Evolutionary conservation across 2,329 filamentous ascomycete species (phyloP).

Genomic region (Macrophomina tecta): DNA sequence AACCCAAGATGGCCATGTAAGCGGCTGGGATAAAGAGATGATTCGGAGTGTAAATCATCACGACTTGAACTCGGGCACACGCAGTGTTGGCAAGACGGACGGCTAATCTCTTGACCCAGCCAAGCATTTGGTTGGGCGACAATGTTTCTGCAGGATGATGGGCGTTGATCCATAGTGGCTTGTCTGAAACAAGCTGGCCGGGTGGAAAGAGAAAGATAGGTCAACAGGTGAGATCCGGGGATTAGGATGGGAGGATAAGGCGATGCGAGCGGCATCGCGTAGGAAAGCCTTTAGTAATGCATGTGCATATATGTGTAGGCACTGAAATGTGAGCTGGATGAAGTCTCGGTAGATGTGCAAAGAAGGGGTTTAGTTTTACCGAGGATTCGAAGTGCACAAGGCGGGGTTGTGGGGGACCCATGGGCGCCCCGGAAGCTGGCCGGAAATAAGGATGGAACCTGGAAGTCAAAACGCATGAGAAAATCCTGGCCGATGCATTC

Average conservation of each 20-base stretch:
- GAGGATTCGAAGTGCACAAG: background rate
- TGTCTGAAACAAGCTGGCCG: constrained; percentile 37
- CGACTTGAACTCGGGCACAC: constrained; percentile 69
- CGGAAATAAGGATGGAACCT: background rate
- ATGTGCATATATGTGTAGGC: too few relatives aligned
- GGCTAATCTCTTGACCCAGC: constrained; percentile 75
- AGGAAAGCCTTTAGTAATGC: too few relatives aligned
- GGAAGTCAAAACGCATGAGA: too few relatives aligned
- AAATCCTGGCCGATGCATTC: too few relatives aligned
- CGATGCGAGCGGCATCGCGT: constrained; percentile 73
- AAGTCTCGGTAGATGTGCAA: background rate
- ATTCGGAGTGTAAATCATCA: constrained; percentile 78
- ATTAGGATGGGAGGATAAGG: constrained; percentile 69
- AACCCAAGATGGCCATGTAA: constrained; percentile 76
- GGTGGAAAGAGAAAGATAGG: constrained; percentile 41
- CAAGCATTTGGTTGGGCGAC: constrained; percentile 67
- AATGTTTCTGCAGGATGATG: constrained; percentile 69
- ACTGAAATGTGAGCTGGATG: too few relatives aligned
- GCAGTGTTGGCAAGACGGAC: constrained; percentile 69
- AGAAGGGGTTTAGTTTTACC: background rate
- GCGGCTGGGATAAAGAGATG: constrained; percentile 73
- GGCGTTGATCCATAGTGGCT: constrained; percentile 66
- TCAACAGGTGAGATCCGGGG: constrained; percentile 59
- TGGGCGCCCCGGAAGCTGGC: background rate
- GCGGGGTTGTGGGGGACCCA: constrained; percentile 13